Conservation (phyloP, 2,329 filamentous ascomycete genomes). For the Penicillium sp. region DNA sequence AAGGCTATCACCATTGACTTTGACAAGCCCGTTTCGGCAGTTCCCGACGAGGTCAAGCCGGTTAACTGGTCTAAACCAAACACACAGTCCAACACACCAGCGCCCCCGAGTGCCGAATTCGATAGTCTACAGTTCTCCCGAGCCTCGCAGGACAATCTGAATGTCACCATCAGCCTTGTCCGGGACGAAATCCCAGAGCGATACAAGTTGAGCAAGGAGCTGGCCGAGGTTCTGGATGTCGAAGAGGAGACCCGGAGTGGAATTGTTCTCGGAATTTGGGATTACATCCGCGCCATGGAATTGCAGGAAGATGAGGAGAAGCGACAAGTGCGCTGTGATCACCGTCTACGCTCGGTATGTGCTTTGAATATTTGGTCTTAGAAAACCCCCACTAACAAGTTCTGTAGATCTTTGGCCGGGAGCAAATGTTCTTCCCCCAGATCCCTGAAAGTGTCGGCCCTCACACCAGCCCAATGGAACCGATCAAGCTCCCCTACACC, state of each 20-base stretch:
- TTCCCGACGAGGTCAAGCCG: slow-evolving; percentile 44
- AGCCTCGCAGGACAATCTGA: slow-evolving; percentile 86
- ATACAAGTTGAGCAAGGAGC: slow-evolving; percentile 71
- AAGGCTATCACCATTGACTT: slow-evolving; percentile 53
- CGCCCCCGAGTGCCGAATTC: slow-evolving; percentile 72
- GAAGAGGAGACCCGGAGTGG: slow-evolving; percentile 83
- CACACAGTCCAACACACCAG: slow-evolving; percentile 48
- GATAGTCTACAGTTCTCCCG: slow-evolving; percentile 90
- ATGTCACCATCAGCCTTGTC: slow-evolving; percentile 82
- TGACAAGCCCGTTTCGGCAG: slow-evolving; percentile 44
- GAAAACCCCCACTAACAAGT: not conserved
- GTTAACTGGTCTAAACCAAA: slow-evolving; percentile 87
- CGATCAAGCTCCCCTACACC: slow-evolving; percentile 83
- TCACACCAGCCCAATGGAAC: slow-evolving; percentile 75
- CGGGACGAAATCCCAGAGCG: slow-evolving; percentile 84
- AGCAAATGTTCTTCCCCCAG: slow-evolving; percentile 80
- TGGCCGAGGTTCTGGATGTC: slow-evolving; percentile 83
- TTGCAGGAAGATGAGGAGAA: slow-evolving; percentile 95
- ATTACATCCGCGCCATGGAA: slow-evolving; percentile 82
- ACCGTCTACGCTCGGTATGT: slow-evolving; percentile 71
- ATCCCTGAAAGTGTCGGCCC: slow-evolving; percentile 75
- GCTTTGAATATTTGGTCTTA: not conserved
- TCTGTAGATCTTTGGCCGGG: slow-evolving; percentile 67
- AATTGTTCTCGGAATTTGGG: slow-evolving; percentile 88
- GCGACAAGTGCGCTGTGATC: slow-evolving; percentile 86